Evolutionary conservation across 345 rosid genomes (phyloP), one percentile per base, ranked within the genome.

Genomic region (Limnanthes douglasii): DNA sequence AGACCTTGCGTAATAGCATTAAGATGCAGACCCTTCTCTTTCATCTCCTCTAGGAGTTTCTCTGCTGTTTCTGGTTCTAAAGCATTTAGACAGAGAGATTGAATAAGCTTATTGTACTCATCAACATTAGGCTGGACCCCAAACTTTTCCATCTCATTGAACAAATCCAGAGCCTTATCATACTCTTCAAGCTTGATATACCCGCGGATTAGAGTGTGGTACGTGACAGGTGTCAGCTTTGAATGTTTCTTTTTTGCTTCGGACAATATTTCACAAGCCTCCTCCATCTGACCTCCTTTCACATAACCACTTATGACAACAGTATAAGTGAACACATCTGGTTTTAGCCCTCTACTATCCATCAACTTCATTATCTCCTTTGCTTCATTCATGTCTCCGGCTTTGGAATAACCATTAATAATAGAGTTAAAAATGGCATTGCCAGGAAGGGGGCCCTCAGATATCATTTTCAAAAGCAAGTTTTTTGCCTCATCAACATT

Each of bases 371-470:
- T 51, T 51, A 64, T 55, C 60, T 69, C 72, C 24, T 61, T 51
- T 5, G 93, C 93, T 35, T 61, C 55, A 18, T 46, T 47, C 57
- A 78, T 50, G 39, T 78, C 78, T 38, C 75, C 74, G 15, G 42
- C 44, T 56, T 59, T 88, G 13, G 90, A 71, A 31, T 44, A 78
- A 14, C 67, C 72, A 43, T 42, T 64, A n/a, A 71, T 56, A 3
- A 83, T 31, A 39, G 46, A 28, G 60, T 86, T 86, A 15, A 86
- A 78, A 43, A 72, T 75, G 0, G 80, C 86, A 51, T 69, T 78
- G 31, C 95, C 93, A 14, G 95, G 95, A 38, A 72, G 64, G 13
- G 95, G 93, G 6, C 95, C 90, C 15, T 63, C 62, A 9, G 56
- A 59, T 21, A 83, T 60, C 97, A 88, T 79, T 66, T 60, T 75